phyloP scores from a whole-genome alignment of 257 asterid genomes.

The Ligustrum vulgare region DNA sequence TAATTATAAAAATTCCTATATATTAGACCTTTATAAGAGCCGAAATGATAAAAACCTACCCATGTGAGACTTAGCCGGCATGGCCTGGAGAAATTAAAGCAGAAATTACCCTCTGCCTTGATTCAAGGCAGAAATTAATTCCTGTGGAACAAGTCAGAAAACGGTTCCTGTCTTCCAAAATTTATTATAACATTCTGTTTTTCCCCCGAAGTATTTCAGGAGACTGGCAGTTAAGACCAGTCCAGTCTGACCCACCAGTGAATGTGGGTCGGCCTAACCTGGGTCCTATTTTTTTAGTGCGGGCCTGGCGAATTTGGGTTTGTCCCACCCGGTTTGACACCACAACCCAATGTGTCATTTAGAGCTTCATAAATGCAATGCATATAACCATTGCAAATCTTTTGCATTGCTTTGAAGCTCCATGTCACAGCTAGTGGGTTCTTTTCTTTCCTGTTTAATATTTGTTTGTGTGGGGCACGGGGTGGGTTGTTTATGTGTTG shows the following conservation, averaged over 20 bases:
- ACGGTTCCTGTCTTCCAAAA: neutral
- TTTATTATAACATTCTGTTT: neutral
- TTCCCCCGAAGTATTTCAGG: neutral
- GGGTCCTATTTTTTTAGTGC: neutral
- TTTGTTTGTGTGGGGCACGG: neutral
- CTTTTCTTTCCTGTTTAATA: neutral
- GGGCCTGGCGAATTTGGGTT: neutral
- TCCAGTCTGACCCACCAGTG: neutral
- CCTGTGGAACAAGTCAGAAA: neutral
- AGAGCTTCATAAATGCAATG: neutral
- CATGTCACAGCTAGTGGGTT: neutral
- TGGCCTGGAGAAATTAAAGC: neutral
- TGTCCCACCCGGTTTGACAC: neutral
- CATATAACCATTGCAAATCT: neutral
- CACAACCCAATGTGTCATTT: neutral
- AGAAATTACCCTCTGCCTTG: neutral
- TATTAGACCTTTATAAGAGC: neutral
- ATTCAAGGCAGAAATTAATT: neutral
- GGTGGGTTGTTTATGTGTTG: neutral
- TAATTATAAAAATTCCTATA: neutral
- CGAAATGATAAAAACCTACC: neutral
- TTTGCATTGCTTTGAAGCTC: neutral
- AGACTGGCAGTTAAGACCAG: neutral
- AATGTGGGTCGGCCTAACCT: neutral
- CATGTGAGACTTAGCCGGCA: neutral